Evolutionary conservation across 2,329 filamentous ascomycete species (phyloP), one percentile per base, ranked within the genome.

Genomic region (Ceratocystis smalleyi): DNA sequence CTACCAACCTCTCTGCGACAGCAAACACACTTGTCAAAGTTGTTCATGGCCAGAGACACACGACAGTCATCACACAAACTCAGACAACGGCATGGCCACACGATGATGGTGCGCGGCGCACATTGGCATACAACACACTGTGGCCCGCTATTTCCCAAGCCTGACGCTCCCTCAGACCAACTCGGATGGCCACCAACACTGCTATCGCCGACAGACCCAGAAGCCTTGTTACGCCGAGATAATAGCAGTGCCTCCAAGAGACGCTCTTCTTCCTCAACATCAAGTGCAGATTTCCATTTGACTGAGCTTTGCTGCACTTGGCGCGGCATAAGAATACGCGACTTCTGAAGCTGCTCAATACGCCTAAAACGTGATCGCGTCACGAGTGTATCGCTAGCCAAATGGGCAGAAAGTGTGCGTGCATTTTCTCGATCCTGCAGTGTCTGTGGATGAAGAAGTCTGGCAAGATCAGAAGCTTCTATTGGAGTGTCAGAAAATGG

Each of bases 1-100:
- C 91, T 94, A 64, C 84, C 83, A 35, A 97, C 90, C 70, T 94
- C 88, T 65, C 89, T 83, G 61, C 94, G 82, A 73, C 94, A 97
- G 71, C 92, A 97, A 47, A 97, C 91, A 72, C 94, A 99, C 72
- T 89, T 95, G 68, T 91, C 89, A 73, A 95, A 97, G 73, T 97
- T 97, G 73, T 96, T 95, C 84, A 95, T 91, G 2, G 94, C 94
- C 67, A 97, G 79, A 54, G 89, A 92, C 43, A 97, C 88, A 40
- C 94, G 81, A 72, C 94, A 97, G 69, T 97, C 94, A 73, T 99
- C 94, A 72, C 94, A 97, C 12, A 97, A 80, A 69, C 89, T 92
- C 65, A 99, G 79, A 72, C 94, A 99, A 1, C 94, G 88, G 73
- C 94, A 99, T 0, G 94, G 94, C 94, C 94, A 97, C 1, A 96